A percentile compares a stretch with the other conserved stretches of the same genome.
These are phyloP conservation scores for Diaporthe sp. DNA, from an alignment of 2,329 filamentous ascomycete species.

Conservation along the genomic window DNA sequence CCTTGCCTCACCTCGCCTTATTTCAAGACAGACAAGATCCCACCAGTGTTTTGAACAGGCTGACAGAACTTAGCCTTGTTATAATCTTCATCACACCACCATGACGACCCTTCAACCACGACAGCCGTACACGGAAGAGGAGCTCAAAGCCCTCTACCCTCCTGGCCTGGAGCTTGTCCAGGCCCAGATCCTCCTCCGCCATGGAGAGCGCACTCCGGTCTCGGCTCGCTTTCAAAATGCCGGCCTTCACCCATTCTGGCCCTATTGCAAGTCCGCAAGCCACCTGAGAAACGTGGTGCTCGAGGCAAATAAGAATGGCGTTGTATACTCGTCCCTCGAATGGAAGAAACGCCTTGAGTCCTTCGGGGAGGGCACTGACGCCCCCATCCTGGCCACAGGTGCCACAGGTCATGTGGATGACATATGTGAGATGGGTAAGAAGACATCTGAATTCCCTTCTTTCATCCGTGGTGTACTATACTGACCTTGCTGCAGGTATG, in stretches of 20 bases:
- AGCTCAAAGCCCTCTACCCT: conserved; percentile 87
- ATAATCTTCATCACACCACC: conserved; percentile 38
- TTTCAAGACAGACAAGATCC: not conserved
- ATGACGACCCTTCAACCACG: conserved; percentile 88
- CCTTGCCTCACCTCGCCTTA: not conserved
- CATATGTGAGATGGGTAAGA: conserved; percentile 77
- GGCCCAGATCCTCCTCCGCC: conserved; percentile 88
- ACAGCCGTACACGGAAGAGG: conserved; percentile 82
- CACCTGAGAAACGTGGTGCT: conserved; percentile 73
- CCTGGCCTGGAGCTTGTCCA: conserved; percentile 83
- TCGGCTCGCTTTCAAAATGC: conserved; percentile 89
- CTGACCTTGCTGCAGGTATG: conserved; percentile 60
- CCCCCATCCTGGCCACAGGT: conserved; percentile 78
- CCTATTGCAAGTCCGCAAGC: conserved; percentile 86
- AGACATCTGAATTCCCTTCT: no score
- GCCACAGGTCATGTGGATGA: conserved; percentile 79
- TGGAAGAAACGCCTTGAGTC: conserved; percentile 85
- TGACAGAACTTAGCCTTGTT: not conserved
- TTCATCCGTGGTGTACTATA: not conserved
- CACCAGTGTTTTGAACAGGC: not conserved
- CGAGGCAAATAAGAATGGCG: conserved; percentile 53
- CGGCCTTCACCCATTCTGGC: conserved; percentile 81
- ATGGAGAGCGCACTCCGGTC: conserved; percentile 88
- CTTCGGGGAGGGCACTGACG: conserved; percentile 76
- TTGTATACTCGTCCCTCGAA: conserved; percentile 62